phyloP scores from a whole-genome alignment of 2,329 filamentous ascomycete genomes.

The Cladophialophora psammophila region DNA sequence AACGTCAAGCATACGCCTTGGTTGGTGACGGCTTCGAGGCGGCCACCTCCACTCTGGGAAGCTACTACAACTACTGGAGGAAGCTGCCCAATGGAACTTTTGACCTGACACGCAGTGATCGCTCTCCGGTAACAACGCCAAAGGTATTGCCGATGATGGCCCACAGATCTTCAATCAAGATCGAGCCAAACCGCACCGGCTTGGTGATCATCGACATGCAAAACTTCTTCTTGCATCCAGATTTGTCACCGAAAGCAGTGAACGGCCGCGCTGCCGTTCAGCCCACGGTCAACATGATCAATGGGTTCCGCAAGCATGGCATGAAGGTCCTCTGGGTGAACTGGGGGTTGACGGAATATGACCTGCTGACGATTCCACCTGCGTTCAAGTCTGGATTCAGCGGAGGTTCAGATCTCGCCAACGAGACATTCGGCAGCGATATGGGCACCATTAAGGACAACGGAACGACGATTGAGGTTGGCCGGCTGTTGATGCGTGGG shows the following conservation, averaged over 20 bases:
- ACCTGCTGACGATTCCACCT: slow-evolving; percentile 60
- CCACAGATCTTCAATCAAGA: slow-evolving; percentile 42
- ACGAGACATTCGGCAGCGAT: slow-evolving; percentile 24
- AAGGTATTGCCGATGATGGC: slow-evolving; percentile 42
- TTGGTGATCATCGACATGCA: slow-evolving; percentile 62
- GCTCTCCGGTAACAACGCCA: slow-evolving; percentile 39
- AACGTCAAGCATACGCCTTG: slow-evolving; percentile 29
- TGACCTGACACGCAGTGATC: slow-evolving; percentile 45
- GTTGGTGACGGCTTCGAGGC: slow-evolving; percentile 29
- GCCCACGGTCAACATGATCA: slow-evolving; percentile 48
- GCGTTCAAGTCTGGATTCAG: slow-evolving; percentile 58
- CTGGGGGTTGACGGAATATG: slow-evolving; percentile 62
- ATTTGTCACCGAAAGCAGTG: slow-evolving; percentile 52
- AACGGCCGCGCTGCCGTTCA: slow-evolving; percentile 51
- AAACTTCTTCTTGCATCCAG: slow-evolving; percentile 58
- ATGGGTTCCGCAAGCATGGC: slow-evolving; percentile 56
- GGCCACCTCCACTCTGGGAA: slow-evolving; percentile 37
- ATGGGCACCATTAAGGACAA: slow-evolving; percentile 27
- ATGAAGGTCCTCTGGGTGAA: slow-evolving; percentile 62
- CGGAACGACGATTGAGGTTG: slow-evolving; percentile 37
- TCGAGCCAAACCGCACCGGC: slow-evolving; percentile 53
- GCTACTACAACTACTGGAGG: slow-evolving; percentile 47
- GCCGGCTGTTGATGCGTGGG: slow-evolving; percentile 56
- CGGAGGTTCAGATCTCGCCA: slow-evolving; percentile 39
- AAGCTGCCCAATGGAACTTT: slow-evolving; percentile 40